A percentile compares a stretch with the other conserved stretches of the same genome.
Conservation (phyloP, 805 yeast species). For the Starmera quercuum region DNA sequence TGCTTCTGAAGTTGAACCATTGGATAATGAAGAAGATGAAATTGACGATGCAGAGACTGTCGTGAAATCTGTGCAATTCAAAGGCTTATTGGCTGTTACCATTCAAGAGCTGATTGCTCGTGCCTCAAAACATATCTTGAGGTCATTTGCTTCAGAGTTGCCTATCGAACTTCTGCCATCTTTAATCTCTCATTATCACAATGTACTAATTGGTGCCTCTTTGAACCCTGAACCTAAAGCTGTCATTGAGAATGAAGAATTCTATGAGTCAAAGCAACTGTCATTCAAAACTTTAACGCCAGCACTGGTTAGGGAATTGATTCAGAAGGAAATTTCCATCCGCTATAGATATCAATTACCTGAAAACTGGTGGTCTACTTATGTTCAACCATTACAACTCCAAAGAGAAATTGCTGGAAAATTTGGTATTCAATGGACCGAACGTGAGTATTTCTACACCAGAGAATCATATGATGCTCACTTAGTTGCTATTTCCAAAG, state of each 20-base stretch:
- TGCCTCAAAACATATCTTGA: conserved; percentile 66
- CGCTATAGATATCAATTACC: conserved; percentile 62
- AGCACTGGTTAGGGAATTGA: conserved; percentile 31
- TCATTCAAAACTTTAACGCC: conserved; percentile 40
- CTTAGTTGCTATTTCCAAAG: conserved; percentile 13
- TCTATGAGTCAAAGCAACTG: conserved; percentile 34
- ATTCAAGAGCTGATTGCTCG: conserved; percentile 69
- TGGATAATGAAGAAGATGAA: conserved; percentile 11
- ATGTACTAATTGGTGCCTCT: conserved; percentile 51
- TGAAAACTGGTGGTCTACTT: conserved; percentile 34
- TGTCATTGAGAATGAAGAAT: conserved; percentile 32
- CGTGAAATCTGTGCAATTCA: conserved; percentile 6
- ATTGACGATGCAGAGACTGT: conserved; percentile 5
- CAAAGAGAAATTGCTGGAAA: conserved; percentile 68
- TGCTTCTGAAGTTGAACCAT: conserved; percentile 6
- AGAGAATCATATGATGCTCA: conserved; percentile 27
- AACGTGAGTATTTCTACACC: conserved; percentile 31
- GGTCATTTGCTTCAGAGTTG: conserved; percentile 33
- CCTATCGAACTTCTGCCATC: conserved; percentile 52
- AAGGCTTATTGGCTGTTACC: conserved; percentile 9
- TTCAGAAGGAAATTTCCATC: conserved; percentile 43
- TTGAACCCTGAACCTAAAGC: conserved; percentile 35
- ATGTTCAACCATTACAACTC: conserved; percentile 32
- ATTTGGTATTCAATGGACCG: conserved; percentile 82
- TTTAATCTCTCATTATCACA: conserved; percentile 64